These are phyloP conservation scores for Chaetomium sp. DNA, from an alignment of 2,329 filamentous ascomycete species.

Conservation along the genomic window DNA sequence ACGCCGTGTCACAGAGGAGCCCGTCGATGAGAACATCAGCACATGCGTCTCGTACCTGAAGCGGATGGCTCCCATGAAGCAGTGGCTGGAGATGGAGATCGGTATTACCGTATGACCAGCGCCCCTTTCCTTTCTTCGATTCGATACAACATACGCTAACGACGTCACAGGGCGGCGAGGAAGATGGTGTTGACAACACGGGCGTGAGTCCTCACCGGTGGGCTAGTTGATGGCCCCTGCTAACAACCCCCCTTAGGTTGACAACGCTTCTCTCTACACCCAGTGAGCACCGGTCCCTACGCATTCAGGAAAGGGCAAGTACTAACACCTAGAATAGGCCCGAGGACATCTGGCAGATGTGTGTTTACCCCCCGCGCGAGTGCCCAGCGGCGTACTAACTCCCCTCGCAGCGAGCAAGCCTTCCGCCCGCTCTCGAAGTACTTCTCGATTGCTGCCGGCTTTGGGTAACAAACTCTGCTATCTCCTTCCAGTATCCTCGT, in stretches of 20 bases:
- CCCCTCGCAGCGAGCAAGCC: constrained; percentile 53
- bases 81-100: constrained; percentile 98
- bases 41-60: constrained; percentile 93
- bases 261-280: constrained; percentile 60
- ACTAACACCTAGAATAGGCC: constrained; percentile 48
- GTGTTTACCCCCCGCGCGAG: constrained; percentile 43
- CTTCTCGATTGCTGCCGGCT: constrained; percentile 97
- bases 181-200: constrained; percentile 65
- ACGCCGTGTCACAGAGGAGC: constrained; percentile 66
- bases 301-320: not conserved
- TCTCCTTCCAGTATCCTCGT: not conserved
- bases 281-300: constrained; percentile 49
- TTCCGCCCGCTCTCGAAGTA: constrained; percentile 85
- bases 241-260: constrained; percentile 23
- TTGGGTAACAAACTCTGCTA: constrained; percentile 54
- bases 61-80: constrained; percentile 93
- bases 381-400: constrained; percentile 9
- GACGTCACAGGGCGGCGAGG: constrained; percentile 63
- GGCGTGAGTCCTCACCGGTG: constrained; percentile 23
- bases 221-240: constrained; percentile 39
- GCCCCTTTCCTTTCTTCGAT: not conserved
- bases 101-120: constrained; percentile 72
- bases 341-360: constrained; percentile 91
- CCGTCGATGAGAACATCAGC: constrained; percentile 84
- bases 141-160: not conserved